Conservation (phyloP, 2,329 filamentous ascomycete species). For the Basipetospora chlamydospora region DNA sequence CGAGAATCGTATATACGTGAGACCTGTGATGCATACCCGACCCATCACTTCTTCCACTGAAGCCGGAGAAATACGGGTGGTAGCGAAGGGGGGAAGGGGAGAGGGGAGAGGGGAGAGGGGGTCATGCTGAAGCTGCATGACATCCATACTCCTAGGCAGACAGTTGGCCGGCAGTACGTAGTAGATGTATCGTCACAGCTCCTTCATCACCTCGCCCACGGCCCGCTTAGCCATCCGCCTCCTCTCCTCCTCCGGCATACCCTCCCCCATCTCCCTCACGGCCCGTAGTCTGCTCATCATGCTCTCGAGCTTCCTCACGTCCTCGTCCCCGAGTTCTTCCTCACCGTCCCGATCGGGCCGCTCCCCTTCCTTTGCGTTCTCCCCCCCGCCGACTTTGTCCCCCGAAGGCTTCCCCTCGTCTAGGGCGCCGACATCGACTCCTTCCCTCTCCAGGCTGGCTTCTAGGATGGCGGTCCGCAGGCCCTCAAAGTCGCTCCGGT, state of each 20-base stretch:
- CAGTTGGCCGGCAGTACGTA: too few relatives aligned
- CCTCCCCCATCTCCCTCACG: conserved; percentile 42
- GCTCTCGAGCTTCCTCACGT: conserved; percentile 43
- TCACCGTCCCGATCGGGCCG: conserved; percentile 13
- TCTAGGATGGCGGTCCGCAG: conserved; percentile 37
- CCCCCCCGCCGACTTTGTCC: background rate
- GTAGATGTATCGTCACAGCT: too few relatives aligned
- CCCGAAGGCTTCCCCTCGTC: conserved; percentile 5
- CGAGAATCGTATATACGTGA: too few relatives aligned
- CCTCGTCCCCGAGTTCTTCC: conserved; percentile 28
- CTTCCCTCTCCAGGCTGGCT: conserved; percentile 16
- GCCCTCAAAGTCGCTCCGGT: conserved; percentile 36
- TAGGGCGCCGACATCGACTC: conserved; percentile 9
- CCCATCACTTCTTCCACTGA: too few relatives aligned
- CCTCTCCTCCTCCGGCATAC: conserved; percentile 45
- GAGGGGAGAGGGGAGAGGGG: too few relatives aligned
- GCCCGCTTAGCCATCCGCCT: conserved; percentile 45
- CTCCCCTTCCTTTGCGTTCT: conserved; percentile 3
- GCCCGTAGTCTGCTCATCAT: conserved; percentile 53
- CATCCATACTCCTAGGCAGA: too few relatives aligned
- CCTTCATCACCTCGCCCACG: conserved; percentile 50
- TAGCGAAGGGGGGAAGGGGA: too few relatives aligned
- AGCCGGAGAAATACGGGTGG: too few relatives aligned
- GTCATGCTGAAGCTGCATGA: too few relatives aligned
- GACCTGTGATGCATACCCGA: too few relatives aligned